These are phyloP conservation scores for Talaromyces borbonicus DNA, from an alignment of 495 filamentous ascomycete species.

Conservation along the genomic window DNA sequence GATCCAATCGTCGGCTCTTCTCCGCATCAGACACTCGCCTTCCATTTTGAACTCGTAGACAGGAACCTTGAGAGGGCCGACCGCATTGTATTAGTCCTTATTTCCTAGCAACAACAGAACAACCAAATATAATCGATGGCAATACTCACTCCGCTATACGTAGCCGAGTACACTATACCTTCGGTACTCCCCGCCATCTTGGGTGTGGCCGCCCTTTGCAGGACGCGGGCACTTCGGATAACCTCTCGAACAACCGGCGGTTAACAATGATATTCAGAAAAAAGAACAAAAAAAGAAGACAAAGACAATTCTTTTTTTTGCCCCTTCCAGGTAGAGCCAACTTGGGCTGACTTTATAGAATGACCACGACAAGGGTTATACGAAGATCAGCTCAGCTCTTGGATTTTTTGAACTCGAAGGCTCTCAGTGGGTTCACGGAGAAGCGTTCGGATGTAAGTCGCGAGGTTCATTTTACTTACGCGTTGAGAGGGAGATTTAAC, in stretches of 20 bases:
- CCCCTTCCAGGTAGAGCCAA: too few relatives aligned
- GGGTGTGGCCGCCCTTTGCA: conserved; percentile 16
- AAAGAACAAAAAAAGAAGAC: neutral
- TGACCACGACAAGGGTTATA: too few relatives aligned
- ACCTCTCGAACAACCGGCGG: too few relatives aligned
- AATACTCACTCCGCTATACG: conserved; percentile 88
- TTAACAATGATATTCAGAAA: neutral
- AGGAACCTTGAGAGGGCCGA: conserved; percentile 53
- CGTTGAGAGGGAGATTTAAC: neutral
- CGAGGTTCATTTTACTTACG: too few relatives aligned
- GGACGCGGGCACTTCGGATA: conserved; percentile 7
- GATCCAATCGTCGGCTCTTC: conserved; percentile 79
- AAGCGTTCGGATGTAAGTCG: neutral
- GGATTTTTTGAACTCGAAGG: too few relatives aligned
- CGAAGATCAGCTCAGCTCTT: too few relatives aligned
- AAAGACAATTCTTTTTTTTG: too few relatives aligned
- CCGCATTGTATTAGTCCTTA: neutral
- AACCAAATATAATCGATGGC: neutral
- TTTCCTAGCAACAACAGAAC: neutral
- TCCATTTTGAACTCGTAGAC: conserved; percentile 83
- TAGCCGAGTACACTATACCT: conserved; percentile 69
- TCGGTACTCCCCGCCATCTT: conserved; percentile 33
- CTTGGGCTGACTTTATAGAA: too few relatives aligned
- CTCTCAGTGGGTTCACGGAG: conserved; percentile 6
- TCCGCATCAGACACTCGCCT: conserved; percentile 78